phyloP scores from a whole-genome alignment of 345 rosid genomes.

The Populus simonii region DNA sequence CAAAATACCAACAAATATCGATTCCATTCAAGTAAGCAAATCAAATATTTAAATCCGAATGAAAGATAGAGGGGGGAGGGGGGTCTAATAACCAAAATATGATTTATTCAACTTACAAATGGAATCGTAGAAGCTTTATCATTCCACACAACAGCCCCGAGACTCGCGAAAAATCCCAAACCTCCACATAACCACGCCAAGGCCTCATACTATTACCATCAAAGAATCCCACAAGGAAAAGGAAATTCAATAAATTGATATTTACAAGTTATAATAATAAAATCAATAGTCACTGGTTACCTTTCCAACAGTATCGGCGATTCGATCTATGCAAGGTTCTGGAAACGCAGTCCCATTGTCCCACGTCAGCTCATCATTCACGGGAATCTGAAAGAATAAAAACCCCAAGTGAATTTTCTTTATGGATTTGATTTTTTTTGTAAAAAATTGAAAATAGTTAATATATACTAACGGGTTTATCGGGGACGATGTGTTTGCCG shows the following conservation, averaged over 20 bases:
- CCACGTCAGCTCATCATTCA: constrained; percentile 88
- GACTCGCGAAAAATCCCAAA: constrained; percentile 65
- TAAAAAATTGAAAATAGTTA: not conserved
- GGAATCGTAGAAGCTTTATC: constrained; percentile 93
- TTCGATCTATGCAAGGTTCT: constrained; percentile 95
- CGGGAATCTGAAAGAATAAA: constrained; percentile 49
- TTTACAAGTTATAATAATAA: not conserved
- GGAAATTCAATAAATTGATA: not conserved
- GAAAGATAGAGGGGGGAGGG: too few species aligned
- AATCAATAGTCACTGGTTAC: constrained; percentile 19
- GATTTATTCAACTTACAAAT: constrained; percentile 51
- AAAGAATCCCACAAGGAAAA: not conserved
- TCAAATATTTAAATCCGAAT: too few species aligned
- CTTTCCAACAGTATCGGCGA: constrained; percentile 97
- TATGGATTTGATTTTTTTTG: constrained; percentile 2
- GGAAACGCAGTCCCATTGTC: constrained; percentile 93
- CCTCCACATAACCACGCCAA: constrained; percentile 98
- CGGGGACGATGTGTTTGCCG: constrained; percentile 93
- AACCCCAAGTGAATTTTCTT: not conserved
- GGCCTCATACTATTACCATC: constrained; percentile 71
- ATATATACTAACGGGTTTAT: constrained; percentile 65
- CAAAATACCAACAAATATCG: too few species aligned
- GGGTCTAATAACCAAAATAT: too few species aligned
- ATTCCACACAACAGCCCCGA: constrained; percentile 78
- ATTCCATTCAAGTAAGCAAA: too few species aligned